Conservation (phyloP, 2,329 filamentous ascomycete genomes). For the Aspergillus sp. region DNA sequence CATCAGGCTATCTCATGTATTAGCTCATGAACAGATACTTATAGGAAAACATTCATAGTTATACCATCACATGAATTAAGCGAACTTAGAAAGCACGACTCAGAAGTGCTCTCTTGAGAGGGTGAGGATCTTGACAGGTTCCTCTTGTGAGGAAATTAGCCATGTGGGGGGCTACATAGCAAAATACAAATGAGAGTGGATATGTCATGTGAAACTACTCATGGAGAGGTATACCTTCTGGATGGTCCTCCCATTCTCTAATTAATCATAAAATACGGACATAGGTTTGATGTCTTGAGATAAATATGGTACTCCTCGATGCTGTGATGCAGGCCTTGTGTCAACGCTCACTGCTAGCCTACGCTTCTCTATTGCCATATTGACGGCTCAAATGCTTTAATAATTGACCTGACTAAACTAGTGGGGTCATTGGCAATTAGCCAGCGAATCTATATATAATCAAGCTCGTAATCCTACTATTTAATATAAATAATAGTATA, state of each 20-base stretch:
- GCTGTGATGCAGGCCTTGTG: not conserved
- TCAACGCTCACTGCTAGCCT: not conserved
- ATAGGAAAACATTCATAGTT: not conserved
- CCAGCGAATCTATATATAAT: too few species aligned
- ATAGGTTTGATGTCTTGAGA: not conserved
- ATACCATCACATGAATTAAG: not conserved
- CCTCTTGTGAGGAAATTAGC: not conserved
- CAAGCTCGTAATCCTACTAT: too few species aligned
- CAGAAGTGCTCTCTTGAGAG: not conserved
- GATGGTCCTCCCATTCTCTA: not conserved
- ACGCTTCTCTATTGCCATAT: not conserved
- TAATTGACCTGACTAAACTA: too few species aligned
- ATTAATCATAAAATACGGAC: not conserved
- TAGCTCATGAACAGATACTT: not conserved
- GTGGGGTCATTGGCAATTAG: too few species aligned
- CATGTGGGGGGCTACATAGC: not conserved
- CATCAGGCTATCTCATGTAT: not conserved
- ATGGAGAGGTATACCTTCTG: not conserved
- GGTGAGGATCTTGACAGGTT: not conserved
- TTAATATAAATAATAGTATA: too few species aligned
- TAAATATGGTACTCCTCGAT: not conserved
- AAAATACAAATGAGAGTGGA: not conserved
- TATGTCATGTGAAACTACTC: not conserved
- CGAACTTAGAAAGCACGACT: not conserved
- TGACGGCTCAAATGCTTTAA: not conserved